Percentiles rank a stretch among this genome's conserved stretches.
These are phyloP conservation scores for Trypanosoma scelopori DNA, from an alignment of 208 protist species.

Conservation along the genomic window DNA sequence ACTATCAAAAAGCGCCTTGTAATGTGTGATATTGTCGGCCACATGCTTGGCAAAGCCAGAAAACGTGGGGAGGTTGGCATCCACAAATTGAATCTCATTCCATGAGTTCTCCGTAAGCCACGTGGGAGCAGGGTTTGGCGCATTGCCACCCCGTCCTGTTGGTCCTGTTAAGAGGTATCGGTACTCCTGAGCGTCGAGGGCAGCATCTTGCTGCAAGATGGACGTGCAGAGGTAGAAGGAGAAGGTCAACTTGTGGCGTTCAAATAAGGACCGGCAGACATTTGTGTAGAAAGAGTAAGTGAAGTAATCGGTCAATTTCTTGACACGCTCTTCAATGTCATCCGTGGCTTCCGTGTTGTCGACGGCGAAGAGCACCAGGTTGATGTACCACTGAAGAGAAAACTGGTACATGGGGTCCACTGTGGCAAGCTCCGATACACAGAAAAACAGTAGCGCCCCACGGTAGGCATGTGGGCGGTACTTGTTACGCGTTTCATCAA, in stretches of 20 bases:
- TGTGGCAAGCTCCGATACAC: slow-evolving; percentile 92
- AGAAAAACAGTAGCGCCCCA: slow-evolving; percentile 97
- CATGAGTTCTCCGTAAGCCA: slow-evolving; percentile 95
- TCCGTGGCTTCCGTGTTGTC: slow-evolving; percentile 75
- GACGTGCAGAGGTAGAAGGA: slow-evolving; percentile 95
- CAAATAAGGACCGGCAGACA: slow-evolving; percentile 98
- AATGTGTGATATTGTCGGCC: slow-evolving; percentile 63
- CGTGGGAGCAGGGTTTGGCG: slow-evolving; percentile 84
- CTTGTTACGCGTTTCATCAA: slow-evolving; percentile 95
- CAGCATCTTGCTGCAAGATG: slow-evolving; percentile 78
- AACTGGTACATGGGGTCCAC: slow-evolving; percentile 98
- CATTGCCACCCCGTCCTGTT: slow-evolving; percentile 49
- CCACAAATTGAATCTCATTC: slow-evolving; percentile 91
- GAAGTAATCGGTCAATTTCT: slow-evolving; percentile 94
- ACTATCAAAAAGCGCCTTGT: slow-evolving; percentile 94
- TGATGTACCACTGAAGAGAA: slow-evolving; percentile 97
- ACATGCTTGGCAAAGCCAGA: slow-evolving; percentile 91
- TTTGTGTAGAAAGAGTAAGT: slow-evolving; percentile 97
- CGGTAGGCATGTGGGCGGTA: slow-evolving; percentile 95
- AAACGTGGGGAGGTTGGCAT: slow-evolving; percentile 64
- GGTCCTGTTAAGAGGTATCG: slow-evolving; percentile 91
- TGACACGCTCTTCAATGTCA: slow-evolving; percentile 78
- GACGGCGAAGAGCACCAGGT: slow-evolving; percentile 91
- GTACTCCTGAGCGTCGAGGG: slow-evolving; percentile 88
- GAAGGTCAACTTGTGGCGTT: slow-evolving; percentile 98